Evolutionary conservation across 2,329 filamentous ascomycete genomes (phyloP), one percentile per base, ranked within the genome.

Genomic region (Aspergillus tamarii): DNA sequence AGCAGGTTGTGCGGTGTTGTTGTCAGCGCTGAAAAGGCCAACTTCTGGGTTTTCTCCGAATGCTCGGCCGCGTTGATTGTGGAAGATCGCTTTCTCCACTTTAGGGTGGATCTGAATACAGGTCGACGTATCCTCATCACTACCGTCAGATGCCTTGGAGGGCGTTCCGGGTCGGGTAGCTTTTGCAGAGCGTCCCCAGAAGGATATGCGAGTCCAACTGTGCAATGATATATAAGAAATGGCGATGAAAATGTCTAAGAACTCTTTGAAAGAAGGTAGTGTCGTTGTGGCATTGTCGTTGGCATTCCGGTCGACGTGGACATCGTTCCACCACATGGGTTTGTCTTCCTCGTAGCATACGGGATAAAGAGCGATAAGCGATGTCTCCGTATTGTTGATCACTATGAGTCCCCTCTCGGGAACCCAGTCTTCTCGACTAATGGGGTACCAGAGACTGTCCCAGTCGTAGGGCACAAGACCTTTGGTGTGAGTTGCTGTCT

Each of bases 21-120:
- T 21, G 4, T 46, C 43, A 23, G n/a, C 10, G 43, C 57, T 10
- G 39, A n/a, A 16, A n/a, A 4, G 7, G 8, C 19, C 14, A 8
- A n/a, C 39, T n/a, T n/a, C 16, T 10, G 8, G 8, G 12, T 10
- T 12, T 11, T 36, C 39, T 41, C 36, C 39, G 28, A 61, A 23
- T 11, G 26, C 21, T 45, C 53, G 60, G 50, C 60, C 55, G 48
- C 60, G 58, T 52, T 61, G 65, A 43, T 65, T 56, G 56, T 60
- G 59, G 50, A 41, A 53, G 46, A 67, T 69, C n/a, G 62, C 64
- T 36, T 55, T 39, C 54, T 62, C 60, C 60, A 68, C 65, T 57
- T 45, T 21, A 45, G 52, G 63, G 34, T 57, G 66, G 48, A 68
- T 53, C 30, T 34, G 16, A 26, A 52, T 23, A 34, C 19, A 53